Evolutionary conservation across 768 basidiomycete genomes (phyloP), one percentile per base, ranked within the genome.

Genomic region (Tricholoma matsutake): DNA sequence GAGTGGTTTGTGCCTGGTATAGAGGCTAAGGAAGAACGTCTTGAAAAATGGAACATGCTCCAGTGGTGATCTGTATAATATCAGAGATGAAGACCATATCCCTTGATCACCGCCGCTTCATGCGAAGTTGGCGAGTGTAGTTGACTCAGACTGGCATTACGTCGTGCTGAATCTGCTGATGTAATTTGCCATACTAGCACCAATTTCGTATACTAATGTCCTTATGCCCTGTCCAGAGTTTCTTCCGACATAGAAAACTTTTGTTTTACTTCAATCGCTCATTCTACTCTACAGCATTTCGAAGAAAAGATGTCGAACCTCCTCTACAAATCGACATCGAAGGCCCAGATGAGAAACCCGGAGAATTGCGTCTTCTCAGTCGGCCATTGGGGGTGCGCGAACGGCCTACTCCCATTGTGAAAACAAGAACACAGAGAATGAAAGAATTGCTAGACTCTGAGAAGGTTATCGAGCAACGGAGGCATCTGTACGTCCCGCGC

Each of bases 341-440:
- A 63, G 60, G 57, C 3, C 55, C 68, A 3, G 61, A 64, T 22
- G 63, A 61, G 4, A 69, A 68, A 54, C 58, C 63, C 22, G 58
- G 63, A 32, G 67, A 66, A 5, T 60, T 82, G 31, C 71, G 71
- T 39, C 72, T 75, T 25, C 73, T 92, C 29, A 79, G 77, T 59
- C 76, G 90, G 20, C 92, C 95, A 8, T 76, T 96, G 9, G 95
- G 95, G n/a, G 82, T 95, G 35, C 74, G 76, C 43, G 83, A 88
- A 59, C 78, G 80, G 22, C 95, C 94, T 1, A 82, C 81, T 6
- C 85, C 89, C 7, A 71, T 81, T 11, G 69, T 72, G 43, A 85
- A 81, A 69, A 82, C 86, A 51, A 82, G 84, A 76, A 79, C 82
- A 25, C 82, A 90, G 59, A 83, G 79, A 61, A 79, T 83, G 65